Evolutionary conservation across 352 stramenopile genomes (phyloP).

Genomic region (Blastocystis sp.): DNA sequence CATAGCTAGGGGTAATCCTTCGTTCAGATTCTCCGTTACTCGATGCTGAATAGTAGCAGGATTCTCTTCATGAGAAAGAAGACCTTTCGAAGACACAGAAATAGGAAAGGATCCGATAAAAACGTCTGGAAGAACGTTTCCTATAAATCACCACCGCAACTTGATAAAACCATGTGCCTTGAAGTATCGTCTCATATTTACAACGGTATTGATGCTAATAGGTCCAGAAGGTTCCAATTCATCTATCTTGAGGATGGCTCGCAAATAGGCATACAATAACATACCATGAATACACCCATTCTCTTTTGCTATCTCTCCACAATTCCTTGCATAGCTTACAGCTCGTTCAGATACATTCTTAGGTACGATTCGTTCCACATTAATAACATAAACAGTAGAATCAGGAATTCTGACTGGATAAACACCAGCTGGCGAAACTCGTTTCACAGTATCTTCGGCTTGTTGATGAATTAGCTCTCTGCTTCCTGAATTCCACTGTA

Average conservation of each 20-base stretch:
- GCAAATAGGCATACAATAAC: constrained; percentile 23
- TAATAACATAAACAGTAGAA: not conserved
- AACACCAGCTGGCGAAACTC: not conserved
- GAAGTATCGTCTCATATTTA: constrained; percentile 59
- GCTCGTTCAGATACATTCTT: not conserved
- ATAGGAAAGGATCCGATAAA: constrained; percentile 20
- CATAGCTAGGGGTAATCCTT: not conserved
- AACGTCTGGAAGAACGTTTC: not conserved
- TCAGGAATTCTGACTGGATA: not conserved
- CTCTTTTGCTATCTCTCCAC: not conserved
- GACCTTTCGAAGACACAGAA: not conserved
- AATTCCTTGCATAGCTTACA: not conserved
- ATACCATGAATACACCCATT: constrained; percentile 42
- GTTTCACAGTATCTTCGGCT: not conserved
- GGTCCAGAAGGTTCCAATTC: not conserved
- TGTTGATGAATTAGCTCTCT: not conserved
- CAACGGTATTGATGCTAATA: constrained; percentile 36
- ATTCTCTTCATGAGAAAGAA: not conserved
- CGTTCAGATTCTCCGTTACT: not conserved
- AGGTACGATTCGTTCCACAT: not conserved
- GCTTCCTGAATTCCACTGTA: not conserved
- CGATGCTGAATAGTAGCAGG: not conserved
- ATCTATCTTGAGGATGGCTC: not conserved
- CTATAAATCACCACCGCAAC: not conserved
- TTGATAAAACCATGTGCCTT: not conserved